phyloP scores from a whole-genome alignment of 352 stramenopile species.

The Phytopythium montanum region DNA sequence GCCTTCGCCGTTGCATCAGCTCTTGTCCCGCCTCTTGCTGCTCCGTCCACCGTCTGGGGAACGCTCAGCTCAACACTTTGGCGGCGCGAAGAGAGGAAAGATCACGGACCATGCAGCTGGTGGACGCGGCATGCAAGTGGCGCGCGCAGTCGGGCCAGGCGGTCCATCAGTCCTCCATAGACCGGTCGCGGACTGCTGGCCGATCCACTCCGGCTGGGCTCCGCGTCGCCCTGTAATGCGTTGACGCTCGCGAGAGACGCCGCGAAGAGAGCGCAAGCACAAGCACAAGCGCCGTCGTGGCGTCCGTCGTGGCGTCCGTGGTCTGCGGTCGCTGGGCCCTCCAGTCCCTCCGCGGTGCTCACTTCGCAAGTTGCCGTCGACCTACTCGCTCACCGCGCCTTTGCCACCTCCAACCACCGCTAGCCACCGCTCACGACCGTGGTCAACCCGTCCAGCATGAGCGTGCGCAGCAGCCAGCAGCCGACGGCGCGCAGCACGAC shows the following conservation, averaged over 20 bases:
- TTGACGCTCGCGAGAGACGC: not conserved
- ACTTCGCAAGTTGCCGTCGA: conserved; percentile 2
- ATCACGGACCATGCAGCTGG: not conserved
- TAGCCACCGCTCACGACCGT: not conserved
- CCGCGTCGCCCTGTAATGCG: not conserved
- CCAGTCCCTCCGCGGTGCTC: not conserved
- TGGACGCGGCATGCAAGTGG: not conserved
- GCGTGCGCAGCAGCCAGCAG: conserved; percentile 13
- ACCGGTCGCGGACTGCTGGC: no score
- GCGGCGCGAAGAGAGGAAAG: not conserved
- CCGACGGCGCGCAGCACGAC: conserved; percentile 8
- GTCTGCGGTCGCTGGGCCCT: not conserved
- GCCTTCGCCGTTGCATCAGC: not conserved
- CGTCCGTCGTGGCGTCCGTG: not conserved
- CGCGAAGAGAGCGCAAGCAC: not conserved
- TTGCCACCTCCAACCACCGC: not conserved
- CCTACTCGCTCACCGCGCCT: not conserved
- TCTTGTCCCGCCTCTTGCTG: not conserved
- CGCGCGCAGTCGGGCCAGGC: not conserved
- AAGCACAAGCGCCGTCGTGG: not conserved
- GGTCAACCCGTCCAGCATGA: conserved; percentile 6
- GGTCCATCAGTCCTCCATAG: not conserved
- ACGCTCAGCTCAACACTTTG: no score
- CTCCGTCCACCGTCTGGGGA: not conserved
- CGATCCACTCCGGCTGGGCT: not conserved